phyloP scores from a whole-genome alignment of 331 rosid species.

The Malus hybrid region DNA sequence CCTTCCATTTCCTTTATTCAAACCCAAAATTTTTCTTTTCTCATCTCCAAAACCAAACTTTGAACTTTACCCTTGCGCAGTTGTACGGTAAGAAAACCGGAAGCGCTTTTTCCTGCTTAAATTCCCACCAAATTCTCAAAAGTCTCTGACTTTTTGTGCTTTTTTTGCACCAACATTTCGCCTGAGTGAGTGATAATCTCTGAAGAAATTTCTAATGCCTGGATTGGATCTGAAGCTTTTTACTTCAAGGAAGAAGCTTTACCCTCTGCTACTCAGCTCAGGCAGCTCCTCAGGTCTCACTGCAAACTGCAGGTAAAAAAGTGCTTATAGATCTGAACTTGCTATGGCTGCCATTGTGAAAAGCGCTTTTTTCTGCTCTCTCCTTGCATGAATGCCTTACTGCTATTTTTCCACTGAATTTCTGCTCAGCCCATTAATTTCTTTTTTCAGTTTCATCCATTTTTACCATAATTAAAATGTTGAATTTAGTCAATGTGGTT shows the following conservation, averaged over 20 bases:
- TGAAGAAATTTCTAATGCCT: constrained; percentile 2
- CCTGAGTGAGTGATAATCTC: not conserved
- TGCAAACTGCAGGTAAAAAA: constrained; percentile 1
- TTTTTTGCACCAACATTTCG: constrained; percentile 6
- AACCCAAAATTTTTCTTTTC: not conserved
- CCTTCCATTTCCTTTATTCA: not conserved
- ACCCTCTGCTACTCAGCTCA: constrained; percentile 2
- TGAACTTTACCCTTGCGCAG: not conserved
- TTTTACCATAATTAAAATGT: not conserved
- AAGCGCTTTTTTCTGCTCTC: constrained; percentile 1
- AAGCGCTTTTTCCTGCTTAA: not conserved
- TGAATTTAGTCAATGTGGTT: constrained; percentile 35
- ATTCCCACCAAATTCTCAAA: not conserved
- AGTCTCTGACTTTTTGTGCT: not conserved
- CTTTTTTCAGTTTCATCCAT: not conserved
- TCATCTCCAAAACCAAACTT: not conserved
- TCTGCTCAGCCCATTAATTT: not conserved
- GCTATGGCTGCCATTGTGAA: constrained; percentile 2
- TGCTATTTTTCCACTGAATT: not conserved
- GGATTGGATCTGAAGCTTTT: constrained; percentile 28
- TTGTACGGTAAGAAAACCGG: not conserved
- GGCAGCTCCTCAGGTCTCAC: not conserved
- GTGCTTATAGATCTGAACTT: constrained; percentile 47
- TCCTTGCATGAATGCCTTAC: not conserved
- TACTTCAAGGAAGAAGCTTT: constrained; percentile 1